phyloP scores from a whole-genome alignment of 2,329 filamentous ascomycete genomes.

The Sclerotinia spermophila region DNA sequence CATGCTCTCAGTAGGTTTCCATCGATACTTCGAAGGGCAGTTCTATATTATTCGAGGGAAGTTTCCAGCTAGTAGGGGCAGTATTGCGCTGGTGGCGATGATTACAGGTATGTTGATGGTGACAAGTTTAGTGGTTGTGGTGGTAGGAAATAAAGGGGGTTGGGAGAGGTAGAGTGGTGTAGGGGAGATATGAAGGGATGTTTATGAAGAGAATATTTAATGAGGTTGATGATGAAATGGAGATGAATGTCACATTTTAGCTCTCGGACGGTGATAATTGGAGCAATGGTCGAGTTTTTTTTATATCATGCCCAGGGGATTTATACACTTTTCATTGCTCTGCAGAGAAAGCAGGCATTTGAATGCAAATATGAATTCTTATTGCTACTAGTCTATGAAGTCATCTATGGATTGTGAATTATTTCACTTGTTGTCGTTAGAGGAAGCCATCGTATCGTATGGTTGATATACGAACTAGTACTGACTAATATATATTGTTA shows the following conservation, averaged over 20 bases:
- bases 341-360: neutral
- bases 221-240: neutral
- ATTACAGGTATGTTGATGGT: conserved; percentile 63
- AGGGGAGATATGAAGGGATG: neutral
- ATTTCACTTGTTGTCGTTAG: neutral
- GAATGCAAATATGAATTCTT: neutral
- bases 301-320: neutral
- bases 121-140: conserved; percentile 55
- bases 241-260: neutral
- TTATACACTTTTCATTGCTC: neutral
- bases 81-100: conserved; percentile 64
- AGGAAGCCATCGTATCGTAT: neutral
- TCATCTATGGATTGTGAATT: neutral
- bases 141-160: conserved; percentile 41
- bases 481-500: neutral
- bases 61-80: conserved; percentile 74
- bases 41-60: conserved; percentile 77
- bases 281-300: neutral
- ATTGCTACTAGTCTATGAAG: neutral
- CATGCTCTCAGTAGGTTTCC: conserved; percentile 71
- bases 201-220: neutral
- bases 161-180: neutral
- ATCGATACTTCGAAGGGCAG: conserved; percentile 74
- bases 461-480: neutral
- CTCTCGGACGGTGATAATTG: neutral